Conservation (phyloP, 2,329 filamentous ascomycete genomes). For the Microcyclosporella mali region DNA sequence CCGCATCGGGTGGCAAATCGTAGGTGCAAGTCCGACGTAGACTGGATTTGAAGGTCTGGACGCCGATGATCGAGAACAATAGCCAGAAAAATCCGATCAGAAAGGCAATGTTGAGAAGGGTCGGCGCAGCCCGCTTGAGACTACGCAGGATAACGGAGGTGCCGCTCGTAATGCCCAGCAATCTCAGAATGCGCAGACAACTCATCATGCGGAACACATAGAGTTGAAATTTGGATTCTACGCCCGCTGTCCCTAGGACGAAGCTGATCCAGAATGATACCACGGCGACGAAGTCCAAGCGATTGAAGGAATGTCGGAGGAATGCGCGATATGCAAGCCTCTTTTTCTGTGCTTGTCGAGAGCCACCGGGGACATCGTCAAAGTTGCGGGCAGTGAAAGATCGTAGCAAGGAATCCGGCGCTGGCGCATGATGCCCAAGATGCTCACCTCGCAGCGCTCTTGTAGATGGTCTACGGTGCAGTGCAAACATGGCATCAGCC, state of each 20-base stretch:
- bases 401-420: constrained; percentile 28
- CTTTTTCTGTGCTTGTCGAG: constrained; percentile 70
- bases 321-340: constrained; percentile 88
- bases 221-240: constrained; percentile 65
- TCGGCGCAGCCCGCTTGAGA: constrained; percentile 87
- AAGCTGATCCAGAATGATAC: constrained; percentile 95
- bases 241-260: constrained; percentile 59
- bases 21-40: constrained; percentile 42
- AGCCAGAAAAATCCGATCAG: constrained; percentile 97
- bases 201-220: constrained; percentile 96
- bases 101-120: constrained; percentile 88
- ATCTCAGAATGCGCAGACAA: constrained; percentile 81
- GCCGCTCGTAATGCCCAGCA: constrained; percentile 87
- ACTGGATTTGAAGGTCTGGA: constrained; percentile 75
- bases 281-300: constrained; percentile 89
- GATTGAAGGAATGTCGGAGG: constrained; percentile 89
- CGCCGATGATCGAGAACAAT: constrained; percentile 89
- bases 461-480: constrained; percentile 65
- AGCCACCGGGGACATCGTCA: constrained; percentile 51
- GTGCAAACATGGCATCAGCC: constrained; percentile 72
- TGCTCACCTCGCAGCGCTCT: constrained; percentile 34
- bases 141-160: constrained; percentile 92
- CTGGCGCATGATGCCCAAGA: constrained; percentile 21
- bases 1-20: constrained; percentile 14
- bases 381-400: constrained; percentile 35